These are phyloP conservation scores for Camellia lanceoleosa DNA, from an alignment of 148 eudicot genomes.

Conservation along the genomic window DNA sequence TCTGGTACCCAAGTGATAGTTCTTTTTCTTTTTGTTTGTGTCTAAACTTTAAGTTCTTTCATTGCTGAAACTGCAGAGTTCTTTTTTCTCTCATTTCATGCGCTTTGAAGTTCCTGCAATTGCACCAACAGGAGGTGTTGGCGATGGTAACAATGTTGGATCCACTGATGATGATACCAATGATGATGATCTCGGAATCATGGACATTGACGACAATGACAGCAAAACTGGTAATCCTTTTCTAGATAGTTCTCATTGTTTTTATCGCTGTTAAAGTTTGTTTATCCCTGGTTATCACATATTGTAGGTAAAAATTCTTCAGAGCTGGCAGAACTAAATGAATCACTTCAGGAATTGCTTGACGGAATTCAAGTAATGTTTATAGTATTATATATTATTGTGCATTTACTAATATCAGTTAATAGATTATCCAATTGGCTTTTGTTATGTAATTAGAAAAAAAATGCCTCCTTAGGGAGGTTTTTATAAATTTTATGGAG, in stretches of 20 bases:
- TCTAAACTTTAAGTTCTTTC: constrained; percentile 13
- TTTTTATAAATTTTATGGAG: not conserved
- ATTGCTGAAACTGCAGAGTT: constrained; percentile 61
- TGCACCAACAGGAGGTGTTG: constrained; percentile 65
- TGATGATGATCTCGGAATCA: constrained; percentile 83
- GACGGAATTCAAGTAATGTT: constrained; percentile 54
- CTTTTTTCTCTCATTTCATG: constrained; percentile 94
- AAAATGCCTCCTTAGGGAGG: constrained; percentile 2
- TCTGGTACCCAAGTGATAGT: constrained; percentile 4
- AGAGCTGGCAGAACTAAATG: constrained; percentile 49
- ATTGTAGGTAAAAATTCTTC: constrained; percentile 38
- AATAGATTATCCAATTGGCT: constrained; percentile 2
- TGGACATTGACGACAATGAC: constrained; percentile 85
- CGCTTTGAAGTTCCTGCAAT: constrained; percentile 96
- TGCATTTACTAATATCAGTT: not conserved
- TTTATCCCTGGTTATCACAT: not conserved
- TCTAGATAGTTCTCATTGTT: not conserved
- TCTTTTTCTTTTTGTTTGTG: not conserved
- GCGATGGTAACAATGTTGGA: constrained; percentile 45
- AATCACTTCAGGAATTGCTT: constrained; percentile 52
- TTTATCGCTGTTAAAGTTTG: constrained; percentile 9
- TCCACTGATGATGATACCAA: constrained; percentile 47
- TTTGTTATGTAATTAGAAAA: constrained; percentile 6
- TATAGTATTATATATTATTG: not conserved
- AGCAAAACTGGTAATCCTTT: constrained; percentile 44